Evolutionary conservation across 2,329 filamentous ascomycete genomes (phyloP).

Genomic region (Ceratocystis destructans): DNA sequence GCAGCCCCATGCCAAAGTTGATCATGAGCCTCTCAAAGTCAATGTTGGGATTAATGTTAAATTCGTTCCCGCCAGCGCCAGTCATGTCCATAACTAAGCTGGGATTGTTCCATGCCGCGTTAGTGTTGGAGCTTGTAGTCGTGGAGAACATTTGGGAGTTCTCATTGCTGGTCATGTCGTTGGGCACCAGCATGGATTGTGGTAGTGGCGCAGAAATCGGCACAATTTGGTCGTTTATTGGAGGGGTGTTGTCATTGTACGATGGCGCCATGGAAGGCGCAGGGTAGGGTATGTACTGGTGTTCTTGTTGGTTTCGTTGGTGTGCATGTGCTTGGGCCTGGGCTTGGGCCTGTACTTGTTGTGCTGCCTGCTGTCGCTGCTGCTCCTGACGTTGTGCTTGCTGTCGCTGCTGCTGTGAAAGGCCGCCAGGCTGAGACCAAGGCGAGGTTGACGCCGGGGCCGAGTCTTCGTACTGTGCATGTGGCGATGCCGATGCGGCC

Average conservation of each 20-base stretch:
- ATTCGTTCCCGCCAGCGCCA: background rate
- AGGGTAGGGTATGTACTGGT: background rate
- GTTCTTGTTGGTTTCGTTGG: background rate
- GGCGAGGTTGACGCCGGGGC: background rate
- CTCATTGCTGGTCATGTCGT: background rate
- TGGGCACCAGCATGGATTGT: background rate
- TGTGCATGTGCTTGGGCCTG: background rate
- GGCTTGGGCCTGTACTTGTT: background rate
- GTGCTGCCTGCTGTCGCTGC: background rate
- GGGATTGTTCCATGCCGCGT: background rate
- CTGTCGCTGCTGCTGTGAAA: conserved; percentile 6
- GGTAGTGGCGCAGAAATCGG: background rate
- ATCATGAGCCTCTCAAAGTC: conserved; percentile 20
- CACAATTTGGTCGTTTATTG: background rate
- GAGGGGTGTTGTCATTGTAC: background rate
- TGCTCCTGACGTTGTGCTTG: background rate
- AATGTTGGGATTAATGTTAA: conserved; percentile 10
- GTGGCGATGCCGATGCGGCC: background rate
- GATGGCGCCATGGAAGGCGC: background rate
- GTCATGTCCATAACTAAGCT: background rate
- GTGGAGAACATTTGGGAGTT: background rate
- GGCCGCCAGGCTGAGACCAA: background rate
- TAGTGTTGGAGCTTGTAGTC: background rate
- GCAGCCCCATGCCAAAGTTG: conserved; percentile 19
- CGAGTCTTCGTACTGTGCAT: background rate